Base-by-base conservation (phyloP, 192 early-diverging fungal genomes). In the Piromyces finnis region DNA sequence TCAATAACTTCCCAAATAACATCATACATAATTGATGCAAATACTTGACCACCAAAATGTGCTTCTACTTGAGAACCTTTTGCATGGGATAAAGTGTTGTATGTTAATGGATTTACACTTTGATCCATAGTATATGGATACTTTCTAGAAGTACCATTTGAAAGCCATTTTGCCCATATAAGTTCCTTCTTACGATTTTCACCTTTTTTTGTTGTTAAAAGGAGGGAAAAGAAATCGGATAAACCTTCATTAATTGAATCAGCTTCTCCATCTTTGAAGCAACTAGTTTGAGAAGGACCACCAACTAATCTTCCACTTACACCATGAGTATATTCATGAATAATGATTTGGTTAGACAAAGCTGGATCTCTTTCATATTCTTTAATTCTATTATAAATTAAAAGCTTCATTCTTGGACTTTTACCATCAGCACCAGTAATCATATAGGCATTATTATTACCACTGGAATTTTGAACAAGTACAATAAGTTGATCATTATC, bases 301-400 rank as follows among this genome's bases (percentile, higher is more conserved):
- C 97, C 97, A 2, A 95, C 97, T 81, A 98, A 86, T 29, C 96
- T 89, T 35, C 89, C 97, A 22, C 93, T 94, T 78, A 98, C 93
- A 78, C 97, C 97, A 82, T 98, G 97, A 16, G 93, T 89, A 82
- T 93, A 97, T 86, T 98, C 96, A 86, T 98, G 97, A 79, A 94
- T 93, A 68, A 68, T 68, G 9, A 68, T 11, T 68, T 68, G 51
- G 9, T 68, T 68, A 11, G 51, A 68, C 6, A 68, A 68, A 0
- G 51, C 51, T 68, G 51, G 5, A 68, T 68, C 51, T 68, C 51
- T 68, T 68, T 68, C 51, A 68, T n/a, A 27, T n/a, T 68, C 51
- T n/a, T 68, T 68, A 11, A 68, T 68, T 68, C 51, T 68, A n/a
- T 68, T 68, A 11, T 68, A 68, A n/a, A 68, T n/a, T 68, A 68